Conservation (phyloP, 768 basidiomycete genomes). For the Hemileccinum rubropunctum region DNA sequence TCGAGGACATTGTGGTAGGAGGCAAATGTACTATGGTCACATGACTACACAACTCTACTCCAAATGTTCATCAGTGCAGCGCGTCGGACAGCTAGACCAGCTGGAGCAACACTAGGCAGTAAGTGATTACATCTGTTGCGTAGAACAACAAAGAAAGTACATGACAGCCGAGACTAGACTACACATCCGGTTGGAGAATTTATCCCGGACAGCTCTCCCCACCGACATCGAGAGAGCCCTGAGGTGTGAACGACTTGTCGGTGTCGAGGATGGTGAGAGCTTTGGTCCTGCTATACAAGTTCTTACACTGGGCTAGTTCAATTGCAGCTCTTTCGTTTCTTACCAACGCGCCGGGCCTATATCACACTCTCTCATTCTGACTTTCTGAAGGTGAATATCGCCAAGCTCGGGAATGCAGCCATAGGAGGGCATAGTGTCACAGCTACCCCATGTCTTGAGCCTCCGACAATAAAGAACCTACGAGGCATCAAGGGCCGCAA, state of each 20-base stretch:
- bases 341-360: slow-evolving; percentile 56
- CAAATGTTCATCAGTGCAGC: slow-evolving; percentile 26
- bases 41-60: slow-evolving; percentile 15
- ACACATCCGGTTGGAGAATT: slow-evolving; percentile 46
- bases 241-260: slow-evolving; percentile 40
- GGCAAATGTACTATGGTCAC: slow-evolving; percentile 26
- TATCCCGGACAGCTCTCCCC: slow-evolving; percentile 53
- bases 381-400: slow-evolving; percentile 40
- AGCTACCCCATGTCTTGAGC: slow-evolving; percentile 31
- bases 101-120: slow-evolving; percentile 12
- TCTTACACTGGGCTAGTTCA: slow-evolving; percentile 41
- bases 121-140: slow-evolving; percentile 1
- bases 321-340: slow-evolving; percentile 58
- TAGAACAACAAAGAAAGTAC: slow-evolving; percentile 5
- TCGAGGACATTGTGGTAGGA: slow-evolving; percentile 55
- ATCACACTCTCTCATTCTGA: slow-evolving; percentile 52
- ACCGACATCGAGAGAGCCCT: slow-evolving; percentile 52
- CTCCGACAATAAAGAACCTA: slow-evolving; percentile 23
- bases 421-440: slow-evolving; percentile 45
- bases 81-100: slow-evolving; percentile 12
- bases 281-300: background rate
- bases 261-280: slow-evolving; percentile 39
- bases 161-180: slow-evolving; percentile 24
- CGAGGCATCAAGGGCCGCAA: slow-evolving; percentile 42
- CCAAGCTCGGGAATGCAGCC: slow-evolving; percentile 40